phyloP scores from a whole-genome alignment of 1,139 yeast species.

The Entelexis paramagnoliae region DNA sequence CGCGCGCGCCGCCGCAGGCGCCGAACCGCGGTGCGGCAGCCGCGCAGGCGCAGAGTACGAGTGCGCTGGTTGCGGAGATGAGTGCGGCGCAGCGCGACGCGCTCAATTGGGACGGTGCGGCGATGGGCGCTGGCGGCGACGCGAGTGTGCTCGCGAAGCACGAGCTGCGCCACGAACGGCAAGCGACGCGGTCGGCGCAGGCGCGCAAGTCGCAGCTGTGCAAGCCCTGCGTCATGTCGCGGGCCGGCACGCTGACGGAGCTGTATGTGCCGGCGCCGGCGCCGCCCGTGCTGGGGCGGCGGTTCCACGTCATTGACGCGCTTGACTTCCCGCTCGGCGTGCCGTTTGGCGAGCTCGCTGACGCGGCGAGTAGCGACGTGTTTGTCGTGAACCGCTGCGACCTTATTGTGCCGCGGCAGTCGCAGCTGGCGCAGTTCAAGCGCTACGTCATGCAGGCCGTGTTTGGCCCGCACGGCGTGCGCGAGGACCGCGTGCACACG shows the following conservation, averaged over 20 bases:
- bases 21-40: not conserved
- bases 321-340: constrained; percentile 19
- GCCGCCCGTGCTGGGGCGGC: not conserved
- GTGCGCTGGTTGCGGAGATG: not conserved
- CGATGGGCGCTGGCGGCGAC: too few relatives aligned
- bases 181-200: not conserved
- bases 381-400: constrained; percentile 55
- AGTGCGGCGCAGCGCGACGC: constrained; percentile 11
- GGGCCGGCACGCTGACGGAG: constrained; percentile 11
- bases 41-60: not conserved
- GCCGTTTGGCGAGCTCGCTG: not conserved
- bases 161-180: not conserved
- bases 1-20: not conserved
- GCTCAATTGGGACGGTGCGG: constrained; percentile 4
- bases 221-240: constrained; percentile 13
- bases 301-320: constrained; percentile 20
- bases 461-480: constrained; percentile 32
- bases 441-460: constrained; percentile 35
- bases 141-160: not conserved
- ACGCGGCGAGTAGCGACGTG: constrained; percentile 27
- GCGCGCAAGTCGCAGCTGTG: constrained; percentile 11
- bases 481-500: constrained; percentile 12
- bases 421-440: constrained; percentile 30
- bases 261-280: not conserved
- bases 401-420: constrained; percentile 37